Base-by-base conservation (phyloP, 1,284 basidiomycete genomes). In the Sporisorium iseilematis-ciliati region DNA sequence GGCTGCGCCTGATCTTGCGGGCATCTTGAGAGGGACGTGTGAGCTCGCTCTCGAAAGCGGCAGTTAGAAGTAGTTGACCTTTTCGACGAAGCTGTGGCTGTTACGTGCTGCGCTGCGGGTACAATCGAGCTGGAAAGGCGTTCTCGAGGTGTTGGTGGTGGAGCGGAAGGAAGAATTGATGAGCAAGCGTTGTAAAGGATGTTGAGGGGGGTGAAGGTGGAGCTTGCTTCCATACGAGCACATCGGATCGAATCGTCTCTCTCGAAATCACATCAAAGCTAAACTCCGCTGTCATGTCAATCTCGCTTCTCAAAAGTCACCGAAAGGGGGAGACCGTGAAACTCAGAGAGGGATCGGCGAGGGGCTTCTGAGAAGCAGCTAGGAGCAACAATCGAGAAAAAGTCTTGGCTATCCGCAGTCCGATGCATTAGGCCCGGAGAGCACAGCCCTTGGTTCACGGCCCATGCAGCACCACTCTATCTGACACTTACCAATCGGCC, bases 351-450 rank as follows among this genome's bases (percentile, higher is more conserved):
- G 59, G 68, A 71, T 71, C 68, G 68, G 55, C 68, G 63, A 65
- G 68, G 63, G 55, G 62, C 41, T 48, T 31, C 26, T 38, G 54
- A 56, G 3, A 16, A 16, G 12, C 14, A 38, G 12, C 21, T 31
- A 56, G 43, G 54, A 43, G 42, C 18, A 38, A 1, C n/a, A 7
- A 16, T 14, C 35, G 35, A 38, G 16, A 35, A 48, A 65, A 71
- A 58, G 63, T 71, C 68, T 71, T 71, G 68, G 68, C 68, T 62
- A 31, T 50, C 40, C 12, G 57, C 43, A 35, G 23, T 25, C 29
- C 16, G 42, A 45, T 35, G 31, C 20, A 45, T 8, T 7, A 31
- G 20, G 26, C 3, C 14, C 48, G 40, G 42, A 38, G 31, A 60
- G 60, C 57, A 69, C 66, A 59, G 61, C 66, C 53, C 41, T 58